Conservation (phyloP, 768 basidiomycete species). For the Suillus americanus region DNA sequence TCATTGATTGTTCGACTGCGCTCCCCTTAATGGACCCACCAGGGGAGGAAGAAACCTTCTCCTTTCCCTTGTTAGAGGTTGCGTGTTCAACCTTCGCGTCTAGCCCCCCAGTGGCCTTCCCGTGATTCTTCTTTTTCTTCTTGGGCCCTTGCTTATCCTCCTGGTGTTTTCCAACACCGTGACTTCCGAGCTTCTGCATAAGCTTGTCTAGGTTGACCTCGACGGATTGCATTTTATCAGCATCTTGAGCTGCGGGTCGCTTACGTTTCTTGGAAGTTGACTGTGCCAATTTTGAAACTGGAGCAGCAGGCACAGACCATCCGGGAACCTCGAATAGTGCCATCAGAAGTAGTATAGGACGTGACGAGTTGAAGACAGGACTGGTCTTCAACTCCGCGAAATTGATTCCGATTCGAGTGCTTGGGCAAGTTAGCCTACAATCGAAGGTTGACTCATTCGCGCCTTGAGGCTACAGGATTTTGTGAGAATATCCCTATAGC, state of each 20-base stretch:
- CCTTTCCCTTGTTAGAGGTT: slow-evolving; percentile 9
- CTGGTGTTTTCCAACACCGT: slow-evolving; percentile 15
- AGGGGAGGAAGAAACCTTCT: background rate
- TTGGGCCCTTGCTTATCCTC: slow-evolving; percentile 17
- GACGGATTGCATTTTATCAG: slow-evolving; percentile 36
- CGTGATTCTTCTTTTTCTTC: slow-evolving; percentile 17
- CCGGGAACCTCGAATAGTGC: slow-evolving; percentile 67
- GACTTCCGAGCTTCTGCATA: slow-evolving; percentile 46
- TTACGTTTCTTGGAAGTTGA: slow-evolving; percentile 56
- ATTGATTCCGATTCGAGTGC: background rate
- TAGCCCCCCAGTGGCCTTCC: background rate
- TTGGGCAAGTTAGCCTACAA: no score
- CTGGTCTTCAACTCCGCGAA: background rate
- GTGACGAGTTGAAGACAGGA: background rate
- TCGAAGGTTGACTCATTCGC: background rate
- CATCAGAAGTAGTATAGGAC: slow-evolving; percentile 28
- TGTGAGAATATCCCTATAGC: background rate
- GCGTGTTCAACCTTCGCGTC: background rate
- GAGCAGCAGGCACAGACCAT: slow-evolving; percentile 54
- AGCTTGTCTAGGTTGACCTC: slow-evolving; percentile 63
- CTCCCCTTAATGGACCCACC: background rate
- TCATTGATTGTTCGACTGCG: background rate
- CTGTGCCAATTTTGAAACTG: slow-evolving; percentile 35
- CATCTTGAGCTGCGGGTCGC: slow-evolving; percentile 38
- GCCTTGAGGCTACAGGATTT: background rate